Base-by-base conservation (phyloP, 805 yeast genomes). In the Zygosaccharomyces lentus region DNA sequence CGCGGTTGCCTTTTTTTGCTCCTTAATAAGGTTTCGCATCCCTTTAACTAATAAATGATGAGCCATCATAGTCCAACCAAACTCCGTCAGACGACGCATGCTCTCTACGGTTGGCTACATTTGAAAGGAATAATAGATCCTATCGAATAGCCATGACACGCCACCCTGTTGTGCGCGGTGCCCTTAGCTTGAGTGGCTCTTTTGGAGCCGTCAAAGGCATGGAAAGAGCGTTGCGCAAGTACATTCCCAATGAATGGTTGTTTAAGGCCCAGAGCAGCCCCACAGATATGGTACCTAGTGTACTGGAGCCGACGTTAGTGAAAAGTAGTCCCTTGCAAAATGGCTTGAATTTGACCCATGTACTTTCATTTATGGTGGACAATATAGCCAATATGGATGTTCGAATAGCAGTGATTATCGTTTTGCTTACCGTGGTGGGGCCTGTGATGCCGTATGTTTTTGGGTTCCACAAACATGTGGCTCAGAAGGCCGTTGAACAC, bases 121-220 rank as follows among this genome's bases (percentile, higher is more conserved):
- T 29, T 29, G 13, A n/a, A 16, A 29, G 16, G 32, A 12, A 29
- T 29, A 8, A 4, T 29, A 13, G 32, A 29, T 29, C 32, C 32
- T 8, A 17, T 10, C 23, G 15, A 10, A 25, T 9, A 9, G 32
- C 25, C 10, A 55, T 55, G 59, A 49, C 55, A 16, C 49, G 56
- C 17, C 52, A 51, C 26, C 55, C 59, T 10, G 53, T 54, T 21
- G 31, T 55, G 15, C 54, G 45, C 16, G 43, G 51, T 15, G 29
- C 48, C 6, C 35, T 54, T 15, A 48, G 54, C 6, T 21, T 54
- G 8, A 54, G 59, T 15, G 49, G 48, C 3, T 52, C 59, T 9
- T 19, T 49, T 36, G 54, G 53, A 7, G 25, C 56, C 23, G 32
- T 51, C 12, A 54, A 45, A 34, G 52, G 57, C 15, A 30, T 57